These are phyloP conservation scores for Neurospora sp. DNA, from an alignment of 495 filamentous ascomycete species.

Conservation along the genomic window DNA sequence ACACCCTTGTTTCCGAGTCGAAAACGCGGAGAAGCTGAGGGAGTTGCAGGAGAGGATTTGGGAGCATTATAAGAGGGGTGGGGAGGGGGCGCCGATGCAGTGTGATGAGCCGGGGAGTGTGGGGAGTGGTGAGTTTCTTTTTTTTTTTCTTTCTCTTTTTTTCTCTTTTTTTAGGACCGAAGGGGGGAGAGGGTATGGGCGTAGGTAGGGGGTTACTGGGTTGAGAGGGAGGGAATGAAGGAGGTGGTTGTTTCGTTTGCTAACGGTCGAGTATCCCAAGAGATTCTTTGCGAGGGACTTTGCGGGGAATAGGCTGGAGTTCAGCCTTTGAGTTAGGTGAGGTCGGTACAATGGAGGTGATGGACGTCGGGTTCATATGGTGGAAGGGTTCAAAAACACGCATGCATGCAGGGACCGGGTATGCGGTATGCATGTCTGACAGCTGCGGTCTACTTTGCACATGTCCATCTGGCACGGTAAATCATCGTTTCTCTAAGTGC, in stretches of 20 bases:
- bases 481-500: not conserved
- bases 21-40: constrained; percentile 33
- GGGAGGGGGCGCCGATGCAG: constrained; percentile 37
- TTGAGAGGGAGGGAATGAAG: not conserved
- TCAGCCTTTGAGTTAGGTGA: constrained; percentile 34
- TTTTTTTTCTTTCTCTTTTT: not conserved
- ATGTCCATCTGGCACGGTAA: not conserved
- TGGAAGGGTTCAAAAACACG: not conserved
- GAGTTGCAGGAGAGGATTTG: constrained; percentile 40
- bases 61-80: constrained; percentile 41
- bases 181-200: not conserved
- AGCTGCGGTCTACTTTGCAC: not conserved
- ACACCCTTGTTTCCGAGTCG: constrained; percentile 50
- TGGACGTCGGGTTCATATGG: not conserved
- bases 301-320: constrained; percentile 53
- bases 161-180: not conserved
- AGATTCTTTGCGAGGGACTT: constrained; percentile 56
- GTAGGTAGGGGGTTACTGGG: not conserved
- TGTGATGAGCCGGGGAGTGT: constrained; percentile 46
- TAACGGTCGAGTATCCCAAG: constrained; percentile 36
- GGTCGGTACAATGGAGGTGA: not conserved
- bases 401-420: not conserved
- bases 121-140: constrained; percentile 35
- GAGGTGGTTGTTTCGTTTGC: not conserved
- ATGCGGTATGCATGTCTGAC: not conserved